A percentile compares a stretch with the other conserved stretches of the same genome.
These are phyloP conservation scores for Leavenworthia alabamica DNA, from an alignment of 345 rosid genomes.

Conservation along the genomic window DNA sequence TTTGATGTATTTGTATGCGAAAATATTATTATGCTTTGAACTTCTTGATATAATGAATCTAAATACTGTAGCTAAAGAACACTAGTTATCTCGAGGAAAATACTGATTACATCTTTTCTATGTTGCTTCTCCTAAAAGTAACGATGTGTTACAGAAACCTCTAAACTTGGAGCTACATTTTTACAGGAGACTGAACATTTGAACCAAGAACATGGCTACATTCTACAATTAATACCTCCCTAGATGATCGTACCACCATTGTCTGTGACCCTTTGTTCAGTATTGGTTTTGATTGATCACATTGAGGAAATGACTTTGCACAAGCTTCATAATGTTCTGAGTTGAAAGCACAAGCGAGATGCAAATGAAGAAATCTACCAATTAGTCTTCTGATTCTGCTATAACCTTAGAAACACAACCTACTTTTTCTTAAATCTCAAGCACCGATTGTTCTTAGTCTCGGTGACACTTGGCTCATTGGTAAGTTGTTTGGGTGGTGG, in stretches of 20 bases:
- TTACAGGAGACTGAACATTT: constrained; percentile 13
- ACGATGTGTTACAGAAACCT: not conserved
- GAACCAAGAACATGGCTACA: constrained; percentile 3
- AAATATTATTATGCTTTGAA: no score
- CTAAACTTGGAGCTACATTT: constrained; percentile 1
- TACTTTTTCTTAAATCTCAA: constrained; percentile 47
- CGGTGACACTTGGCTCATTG: constrained; percentile 49
- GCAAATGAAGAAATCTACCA: constrained; percentile 7
- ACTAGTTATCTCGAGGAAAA: not conserved
- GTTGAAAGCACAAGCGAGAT: constrained; percentile 8
- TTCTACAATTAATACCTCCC: constrained; percentile 4
- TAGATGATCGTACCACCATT: not conserved
- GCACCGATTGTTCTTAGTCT: constrained; percentile 58
- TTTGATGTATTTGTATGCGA: not conserved
- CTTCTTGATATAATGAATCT: not conserved
- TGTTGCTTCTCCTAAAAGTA: constrained; percentile 14
- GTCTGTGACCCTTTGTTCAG: not conserved
- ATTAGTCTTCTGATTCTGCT: constrained; percentile 3
- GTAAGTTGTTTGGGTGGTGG: constrained; percentile 44
- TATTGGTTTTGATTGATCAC: constrained; percentile 11
- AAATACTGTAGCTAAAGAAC: not conserved
- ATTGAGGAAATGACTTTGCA: constrained; percentile 8
- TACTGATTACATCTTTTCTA: constrained; percentile 12
- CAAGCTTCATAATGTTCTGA: constrained; percentile 13
- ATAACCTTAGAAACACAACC: constrained; percentile 13